Conservation (phyloP, 2,329 filamentous ascomycete species). For the Botrytis squamosa region DNA sequence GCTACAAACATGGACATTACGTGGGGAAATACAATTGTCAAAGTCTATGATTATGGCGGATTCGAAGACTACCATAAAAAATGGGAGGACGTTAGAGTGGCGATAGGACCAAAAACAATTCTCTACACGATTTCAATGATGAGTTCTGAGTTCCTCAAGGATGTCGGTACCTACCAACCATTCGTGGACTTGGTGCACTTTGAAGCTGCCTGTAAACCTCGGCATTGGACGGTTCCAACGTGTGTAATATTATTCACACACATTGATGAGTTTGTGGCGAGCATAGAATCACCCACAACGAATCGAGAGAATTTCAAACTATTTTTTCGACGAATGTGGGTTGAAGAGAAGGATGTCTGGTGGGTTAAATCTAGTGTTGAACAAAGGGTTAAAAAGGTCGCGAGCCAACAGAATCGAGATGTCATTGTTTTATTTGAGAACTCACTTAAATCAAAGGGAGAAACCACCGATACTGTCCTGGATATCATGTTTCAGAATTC, state of each 20-base stretch:
- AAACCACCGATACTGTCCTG: neutral
- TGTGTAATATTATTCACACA: neutral
- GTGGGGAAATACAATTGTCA: neutral
- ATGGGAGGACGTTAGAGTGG: neutral
- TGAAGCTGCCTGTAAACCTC: neutral
- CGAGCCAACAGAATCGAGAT: neutral
- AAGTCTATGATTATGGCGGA: neutral
- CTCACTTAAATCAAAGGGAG: neutral
- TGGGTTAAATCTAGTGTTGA: neutral
- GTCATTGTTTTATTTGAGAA: neutral
- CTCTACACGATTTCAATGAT: neutral
- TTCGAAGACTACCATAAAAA: neutral
- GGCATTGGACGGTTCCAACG: neutral
- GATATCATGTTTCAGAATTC: neutral
- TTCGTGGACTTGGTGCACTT: neutral
- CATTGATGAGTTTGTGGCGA: neutral
- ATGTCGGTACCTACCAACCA: neutral
- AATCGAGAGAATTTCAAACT: neutral
- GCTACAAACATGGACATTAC: neutral
- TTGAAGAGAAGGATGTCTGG: neutral
- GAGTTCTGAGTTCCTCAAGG: neutral
- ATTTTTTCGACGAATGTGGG: neutral
- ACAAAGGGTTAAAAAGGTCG: neutral
- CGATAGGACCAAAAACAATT: neutral
- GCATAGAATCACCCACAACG: neutral